Evolutionary conservation across 1,139 yeast species (phyloP), one percentile per base, ranked within the genome.

Genomic region (Candida pseudoviswanathii): DNA sequence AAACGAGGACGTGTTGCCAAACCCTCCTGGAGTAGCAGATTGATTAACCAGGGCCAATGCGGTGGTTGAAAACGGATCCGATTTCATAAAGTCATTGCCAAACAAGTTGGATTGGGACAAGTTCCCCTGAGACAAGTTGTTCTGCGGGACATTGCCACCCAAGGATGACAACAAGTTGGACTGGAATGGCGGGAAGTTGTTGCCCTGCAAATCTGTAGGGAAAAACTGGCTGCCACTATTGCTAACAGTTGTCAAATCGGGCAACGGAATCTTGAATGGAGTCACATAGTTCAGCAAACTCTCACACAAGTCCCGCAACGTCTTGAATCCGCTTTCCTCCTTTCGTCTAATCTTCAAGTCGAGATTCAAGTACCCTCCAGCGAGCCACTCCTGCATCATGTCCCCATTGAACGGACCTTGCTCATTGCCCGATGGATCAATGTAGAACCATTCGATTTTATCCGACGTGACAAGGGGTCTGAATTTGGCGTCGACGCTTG

Each of bases 361-460:
- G 11, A 74, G 75, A 46, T 71, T 73, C 54, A 89, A 74, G 67
- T 86, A 88, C 2, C 85, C 84, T 31, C 79, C 81, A 4, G 77
- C 64, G 53, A 79, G 80, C 96, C 96, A 89, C 47, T 75, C 82
- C 56, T 89, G 95, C 96, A 89, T 89, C 71, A 80, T 68, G 27
- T 72, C 68, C 1, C 95, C 91, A 47, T 76, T 75, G 63, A 89
- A 89, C 2, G 96, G 96, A 25, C 96, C 96, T 61, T 88, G 96
- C 54, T 83, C 85, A 48, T 70, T 77, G 2, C 89, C 89, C 43
- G 78, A 67, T 0, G 89, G 84, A 62, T 89, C 96, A 50, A 84
- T 70, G 61, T 89, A 89, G 52, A 68, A 73, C 96, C 96, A 89
- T 50, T 77, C 72, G 57, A 85, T 75, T 47, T 73, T 67, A 24